Percentiles rank a stretch among this genome's conserved stretches.
These are phyloP conservation scores for Piper betle DNA, from an alignment of 164 flowering plant genomes.

Conservation along the genomic window DNA sequence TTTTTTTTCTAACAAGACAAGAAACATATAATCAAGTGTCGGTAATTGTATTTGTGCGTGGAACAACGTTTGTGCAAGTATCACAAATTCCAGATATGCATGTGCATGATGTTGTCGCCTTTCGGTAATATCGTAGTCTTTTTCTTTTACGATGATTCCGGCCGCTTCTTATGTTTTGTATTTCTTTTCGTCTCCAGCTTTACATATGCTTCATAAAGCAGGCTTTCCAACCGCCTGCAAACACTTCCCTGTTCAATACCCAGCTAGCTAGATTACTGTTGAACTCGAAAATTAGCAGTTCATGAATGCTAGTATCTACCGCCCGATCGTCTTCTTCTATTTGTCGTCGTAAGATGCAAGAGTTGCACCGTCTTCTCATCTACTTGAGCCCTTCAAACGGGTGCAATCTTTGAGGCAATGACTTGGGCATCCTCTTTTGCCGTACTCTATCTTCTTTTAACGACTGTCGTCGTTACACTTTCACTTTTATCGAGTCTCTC, in stretches of 20 bases:
- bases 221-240: background rate
- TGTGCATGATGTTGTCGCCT: background rate
- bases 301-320: background rate
- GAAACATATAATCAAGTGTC: background rate
- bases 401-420: background rate
- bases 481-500: background rate
- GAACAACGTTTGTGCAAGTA: too few relatives aligned
- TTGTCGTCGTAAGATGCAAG: background rate
- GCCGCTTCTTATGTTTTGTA: background rate
- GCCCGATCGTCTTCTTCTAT: background rate
- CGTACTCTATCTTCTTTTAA: too few relatives aligned
- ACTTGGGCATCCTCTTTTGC: background rate
- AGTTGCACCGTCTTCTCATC: background rate
- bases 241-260: background rate
- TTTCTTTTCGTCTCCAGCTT: background rate
- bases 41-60: background rate
- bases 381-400: background rate
- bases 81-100: too few relatives aligned
- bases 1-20: too few relatives aligned
- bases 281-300: background rate
- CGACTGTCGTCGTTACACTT: background rate
- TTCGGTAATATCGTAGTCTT: background rate
- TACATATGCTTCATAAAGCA: background rate
- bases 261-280: background rate
- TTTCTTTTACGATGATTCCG: background rate